Base-by-base conservation (phyloP, 208 protist species). In the Angomonas deanei region DNA sequence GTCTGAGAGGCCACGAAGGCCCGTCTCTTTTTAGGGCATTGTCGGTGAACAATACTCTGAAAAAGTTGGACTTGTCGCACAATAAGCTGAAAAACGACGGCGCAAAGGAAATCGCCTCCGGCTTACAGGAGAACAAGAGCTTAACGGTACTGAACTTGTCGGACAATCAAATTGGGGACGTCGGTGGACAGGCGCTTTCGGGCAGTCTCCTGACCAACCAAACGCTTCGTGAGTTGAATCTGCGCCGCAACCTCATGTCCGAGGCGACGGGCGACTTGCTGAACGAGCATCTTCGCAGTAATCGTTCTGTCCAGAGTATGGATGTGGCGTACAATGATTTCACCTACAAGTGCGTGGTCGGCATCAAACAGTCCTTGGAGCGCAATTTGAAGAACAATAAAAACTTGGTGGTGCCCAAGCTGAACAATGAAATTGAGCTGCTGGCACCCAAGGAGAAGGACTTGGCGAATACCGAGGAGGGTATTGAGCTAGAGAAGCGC, bases 261-360 rank as follows among this genome's bases (percentile, higher is more conserved):
- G 71, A 79, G 53, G 32, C 52, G 1, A 93, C 88, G 0, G 88
- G 85, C 4, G 84, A 91, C 24, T 50, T 73, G 6, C 71, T 96
- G 34, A 84, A 79, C 48, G 85, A 90, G 30, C 70, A 72, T 15
- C 63, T 97, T 1, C 76, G 79, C 11, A 50, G 24, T 0, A 94
- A 95, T 70, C 78, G 42, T 5, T 78, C 80, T 0, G 28, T 97
- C 19, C 77, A 94, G 62, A 74, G 59, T n/a, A 80, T 97, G 61
- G 88, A 97, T 46, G 78, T 93, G 34, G 69, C 90, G 0, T 97
- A 87, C 76, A 97, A 97, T 64, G 85, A 97, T 67, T 96, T 96
- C 55, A 84, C 80, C 4, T 97, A 95, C 74, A 86, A 88, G 54
- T 93, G 86, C 57, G 80, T 90, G 10, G 80, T 92, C 46, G 74